These are phyloP conservation scores for Daldinia childiae DNA, from an alignment of 495 filamentous ascomycete species.

Conservation along the genomic window DNA sequence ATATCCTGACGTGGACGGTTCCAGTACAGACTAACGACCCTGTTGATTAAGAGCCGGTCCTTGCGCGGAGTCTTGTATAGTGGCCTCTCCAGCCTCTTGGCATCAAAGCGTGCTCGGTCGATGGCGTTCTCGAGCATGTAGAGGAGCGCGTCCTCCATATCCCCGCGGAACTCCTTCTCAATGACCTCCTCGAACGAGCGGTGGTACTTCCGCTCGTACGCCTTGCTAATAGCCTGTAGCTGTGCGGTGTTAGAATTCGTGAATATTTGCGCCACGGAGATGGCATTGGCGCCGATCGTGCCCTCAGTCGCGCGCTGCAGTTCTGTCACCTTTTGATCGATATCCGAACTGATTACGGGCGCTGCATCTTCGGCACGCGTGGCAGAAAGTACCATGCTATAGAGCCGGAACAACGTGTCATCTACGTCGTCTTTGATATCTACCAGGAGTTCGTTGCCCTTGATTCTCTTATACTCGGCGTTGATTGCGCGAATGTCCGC, in stretches of 20 bases:
- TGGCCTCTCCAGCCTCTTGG: constrained; percentile 70
- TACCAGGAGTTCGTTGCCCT: constrained; percentile 61
- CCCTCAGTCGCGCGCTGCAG: constrained; percentile 69
- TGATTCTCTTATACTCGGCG: constrained; percentile 67
- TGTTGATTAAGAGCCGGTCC: constrained; percentile 69
- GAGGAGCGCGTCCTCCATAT: constrained; percentile 72
- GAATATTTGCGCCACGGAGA: constrained; percentile 70
- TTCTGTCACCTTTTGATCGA: constrained; percentile 68
- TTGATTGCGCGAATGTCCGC: constrained; percentile 70
- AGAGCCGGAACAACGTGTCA: constrained; percentile 62
- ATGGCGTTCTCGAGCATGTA: constrained; percentile 71
- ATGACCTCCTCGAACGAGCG: constrained; percentile 69
- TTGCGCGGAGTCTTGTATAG: constrained; percentile 81
- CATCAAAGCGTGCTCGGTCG: constrained; percentile 76
- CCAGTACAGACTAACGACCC: constrained; percentile 76
- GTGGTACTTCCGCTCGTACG: constrained; percentile 67
- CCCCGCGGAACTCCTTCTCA: constrained; percentile 72
- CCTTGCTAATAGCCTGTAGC: constrained; percentile 70
- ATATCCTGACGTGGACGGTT: constrained; percentile 67
- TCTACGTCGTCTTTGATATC: constrained; percentile 64
- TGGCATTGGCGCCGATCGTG: constrained; percentile 50
- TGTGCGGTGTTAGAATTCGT: constrained; percentile 69
- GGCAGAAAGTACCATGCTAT: constrained; percentile 66
- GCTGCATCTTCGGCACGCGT: constrained; percentile 70
- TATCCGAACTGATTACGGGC: constrained; percentile 61